phyloP scores from a whole-genome alignment of 2,329 filamentous ascomycete genomes.

The Westerdykella sp. region DNA sequence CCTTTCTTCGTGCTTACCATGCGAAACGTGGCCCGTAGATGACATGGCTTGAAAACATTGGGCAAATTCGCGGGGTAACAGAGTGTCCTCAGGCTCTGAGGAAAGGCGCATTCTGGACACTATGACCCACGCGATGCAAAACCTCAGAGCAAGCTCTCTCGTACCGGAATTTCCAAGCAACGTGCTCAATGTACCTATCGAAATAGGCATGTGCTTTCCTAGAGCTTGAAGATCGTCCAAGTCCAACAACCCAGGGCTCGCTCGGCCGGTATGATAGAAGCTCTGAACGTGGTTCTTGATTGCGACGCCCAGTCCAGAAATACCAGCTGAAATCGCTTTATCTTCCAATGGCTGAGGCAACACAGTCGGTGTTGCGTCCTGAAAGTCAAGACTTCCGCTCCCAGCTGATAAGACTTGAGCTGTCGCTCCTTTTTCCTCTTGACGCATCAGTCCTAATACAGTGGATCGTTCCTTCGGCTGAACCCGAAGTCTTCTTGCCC shows the following conservation, averaged over 20 bases:
- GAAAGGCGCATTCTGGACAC: constrained; percentile 17
- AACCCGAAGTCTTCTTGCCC: constrained; percentile 2
- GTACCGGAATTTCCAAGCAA: constrained; percentile 23
- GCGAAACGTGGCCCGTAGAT: not conserved
- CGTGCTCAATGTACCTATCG: constrained; percentile 18
- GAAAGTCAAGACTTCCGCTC: constrained; percentile 2
- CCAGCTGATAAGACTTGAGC: constrained; percentile 1
- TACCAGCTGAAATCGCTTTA: constrained; percentile 24
- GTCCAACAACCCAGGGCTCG: constrained; percentile 18
- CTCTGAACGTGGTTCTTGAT: constrained; percentile 36
- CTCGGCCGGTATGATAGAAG: constrained; percentile 26
- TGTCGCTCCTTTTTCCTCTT: constrained; percentile 14
- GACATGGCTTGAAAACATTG: constrained; percentile 17
- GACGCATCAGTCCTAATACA: constrained; percentile 10
- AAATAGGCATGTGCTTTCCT: constrained; percentile 17
- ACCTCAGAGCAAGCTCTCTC: constrained; percentile 24
- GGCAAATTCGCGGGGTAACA: constrained; percentile 25
- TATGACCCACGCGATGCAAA: constrained; percentile 28
- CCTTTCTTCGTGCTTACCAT: not conserved
- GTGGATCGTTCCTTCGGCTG: constrained; percentile 11
- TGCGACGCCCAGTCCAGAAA: constrained; percentile 27
- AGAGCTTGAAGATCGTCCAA: constrained; percentile 18
- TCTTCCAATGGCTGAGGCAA: constrained; percentile 32
- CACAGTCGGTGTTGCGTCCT: constrained; percentile 6
- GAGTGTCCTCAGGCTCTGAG: constrained; percentile 6